Conservation (phyloP, 1,284 basidiomycete species). For the Somion occarium region DNA sequence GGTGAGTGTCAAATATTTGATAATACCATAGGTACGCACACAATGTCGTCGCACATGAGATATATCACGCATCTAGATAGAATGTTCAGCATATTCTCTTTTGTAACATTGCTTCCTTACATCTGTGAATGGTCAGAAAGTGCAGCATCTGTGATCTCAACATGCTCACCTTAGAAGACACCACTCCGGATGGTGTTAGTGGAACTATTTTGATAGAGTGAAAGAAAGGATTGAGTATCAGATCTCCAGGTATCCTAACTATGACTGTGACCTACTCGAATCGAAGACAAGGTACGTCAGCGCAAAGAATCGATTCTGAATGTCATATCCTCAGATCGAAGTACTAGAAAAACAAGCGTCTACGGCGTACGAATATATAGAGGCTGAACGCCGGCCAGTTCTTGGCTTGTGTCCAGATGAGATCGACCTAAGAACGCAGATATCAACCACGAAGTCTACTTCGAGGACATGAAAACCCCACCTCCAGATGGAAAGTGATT, state of each 20-base stretch:
- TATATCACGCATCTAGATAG: slow-evolving; percentile 16
- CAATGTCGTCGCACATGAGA: slow-evolving; percentile 17
- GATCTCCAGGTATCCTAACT: neutral
- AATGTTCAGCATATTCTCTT: too few relatives aligned
- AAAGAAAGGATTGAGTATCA: neutral
- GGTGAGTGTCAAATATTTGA: neutral
- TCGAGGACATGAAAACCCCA: neutral
- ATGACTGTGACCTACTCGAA: slow-evolving; percentile 5
- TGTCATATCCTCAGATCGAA: neutral
- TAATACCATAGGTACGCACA: slow-evolving; percentile 7
- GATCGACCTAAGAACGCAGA: slow-evolving; percentile 10
- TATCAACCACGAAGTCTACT: neutral
- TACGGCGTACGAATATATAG: slow-evolving; percentile 19
- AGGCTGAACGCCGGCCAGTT: slow-evolving; percentile 17
- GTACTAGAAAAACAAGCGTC: too few relatives aligned
- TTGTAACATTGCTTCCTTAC: neutral
- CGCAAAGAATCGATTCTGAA: slow-evolving; percentile 18
- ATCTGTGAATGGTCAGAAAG: neutral
- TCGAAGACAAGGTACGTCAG: slow-evolving; percentile 13
- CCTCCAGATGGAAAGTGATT: slow-evolving; percentile 6
- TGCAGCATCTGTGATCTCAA: neutral
- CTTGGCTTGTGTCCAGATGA: slow-evolving; percentile 17
- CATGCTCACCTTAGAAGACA: slow-evolving; percentile 8
- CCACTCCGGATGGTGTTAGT: slow-evolving; percentile 9
- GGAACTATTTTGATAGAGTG: slow-evolving; percentile 7